Base-by-base conservation (phyloP, 169 alveolate genomes). In the Eimeria maxima region DNA sequence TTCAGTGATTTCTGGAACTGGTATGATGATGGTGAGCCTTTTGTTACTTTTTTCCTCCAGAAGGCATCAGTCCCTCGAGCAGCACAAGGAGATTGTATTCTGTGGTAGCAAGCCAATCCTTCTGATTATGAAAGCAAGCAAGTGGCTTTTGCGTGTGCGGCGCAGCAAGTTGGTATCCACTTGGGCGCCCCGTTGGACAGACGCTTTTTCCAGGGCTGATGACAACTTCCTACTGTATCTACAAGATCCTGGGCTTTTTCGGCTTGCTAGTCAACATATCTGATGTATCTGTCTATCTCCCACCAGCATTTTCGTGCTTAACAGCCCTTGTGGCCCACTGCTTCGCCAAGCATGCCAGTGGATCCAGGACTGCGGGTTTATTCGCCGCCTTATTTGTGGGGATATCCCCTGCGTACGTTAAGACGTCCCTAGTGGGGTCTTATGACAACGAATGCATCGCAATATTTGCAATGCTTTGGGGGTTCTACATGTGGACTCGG, bases 361-460 rank as follows among this genome's bases (percentile, higher is more conserved):
- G 98, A 76, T 97, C 98, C 95, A 97, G 98, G 44, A 99, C 98
- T 44, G 99, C 99, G 13, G 99, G 99, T 14, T 97, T 99, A 53
- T 95, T 98, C 93, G 98, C 99, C 44, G 99, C 99, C 57, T 97
- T 99, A 10, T 99, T 99, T 96, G 98, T 99, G 14, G 99, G 99
- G 2, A 98, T 99, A 24, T 99, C 99, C 6, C 99, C 99, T 29
- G 98, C 99, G 38, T 99, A 99, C 97, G 98, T 99, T 74, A 98
- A 99, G 33, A 98, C 99, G 90, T 97, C 99, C 63, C 99, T 97
- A 16, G 97, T 98, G 71, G 98, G 98, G n/a, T 98, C 99, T 65
- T 99, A 98, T 97, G 99, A 99, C 97, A 99, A 99, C 97, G 99
- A 99, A 97, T 99, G 99, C 63, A 99, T 99, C 47, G 99, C 99